Percentiles rank a stretch among this genome's conserved stretches.
Evolutionary conservation across 371 early-diverging fungal species (phyloP).

Genomic region (Syncephalastrum contaminatum): DNA sequence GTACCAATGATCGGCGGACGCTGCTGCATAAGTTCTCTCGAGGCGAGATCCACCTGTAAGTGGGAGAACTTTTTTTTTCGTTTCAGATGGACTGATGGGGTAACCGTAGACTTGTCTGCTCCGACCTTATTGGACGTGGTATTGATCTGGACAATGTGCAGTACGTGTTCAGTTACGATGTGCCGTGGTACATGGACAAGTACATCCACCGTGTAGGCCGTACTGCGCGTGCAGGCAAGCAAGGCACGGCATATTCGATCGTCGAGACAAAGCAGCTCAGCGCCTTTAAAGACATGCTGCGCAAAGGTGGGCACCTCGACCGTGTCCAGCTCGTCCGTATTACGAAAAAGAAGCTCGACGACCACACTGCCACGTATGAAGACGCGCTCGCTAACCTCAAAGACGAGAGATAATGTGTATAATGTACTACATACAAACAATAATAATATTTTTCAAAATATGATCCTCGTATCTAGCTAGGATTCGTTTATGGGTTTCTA

Average conservation of each 20-base stretch:
- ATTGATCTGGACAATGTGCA: constrained; percentile 88
- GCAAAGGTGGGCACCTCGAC: constrained; percentile 64
- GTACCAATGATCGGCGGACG: constrained; percentile 59
- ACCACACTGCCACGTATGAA: too few species aligned
- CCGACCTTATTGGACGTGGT: constrained; percentile 96
- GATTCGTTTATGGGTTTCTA: too few species aligned
- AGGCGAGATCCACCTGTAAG: constrained; percentile 66
- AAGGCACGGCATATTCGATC: constrained; percentile 86
- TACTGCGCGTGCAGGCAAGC: constrained; percentile 95
- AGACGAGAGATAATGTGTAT: too few species aligned
- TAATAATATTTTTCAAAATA: too few species aligned
- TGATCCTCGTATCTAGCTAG: too few species aligned
- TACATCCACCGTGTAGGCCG: constrained; percentile 99
- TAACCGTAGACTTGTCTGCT: constrained; percentile 70
- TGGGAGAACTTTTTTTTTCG: neutral
- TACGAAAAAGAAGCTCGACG: constrained; percentile 29
- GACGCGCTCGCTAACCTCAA: too few species aligned
- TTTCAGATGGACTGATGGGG: neutral
- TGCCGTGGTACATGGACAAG: constrained; percentile 83
- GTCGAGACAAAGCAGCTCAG: constrained; percentile 79
- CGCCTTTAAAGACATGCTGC: constrained; percentile 77
- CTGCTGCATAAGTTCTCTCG: constrained; percentile 70
- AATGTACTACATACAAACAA: too few species aligned
- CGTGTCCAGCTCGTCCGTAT: constrained; percentile 53
- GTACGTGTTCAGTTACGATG: constrained; percentile 93